Conservation (phyloP, 345 rosid genomes). For the Garcia nutans region DNA sequence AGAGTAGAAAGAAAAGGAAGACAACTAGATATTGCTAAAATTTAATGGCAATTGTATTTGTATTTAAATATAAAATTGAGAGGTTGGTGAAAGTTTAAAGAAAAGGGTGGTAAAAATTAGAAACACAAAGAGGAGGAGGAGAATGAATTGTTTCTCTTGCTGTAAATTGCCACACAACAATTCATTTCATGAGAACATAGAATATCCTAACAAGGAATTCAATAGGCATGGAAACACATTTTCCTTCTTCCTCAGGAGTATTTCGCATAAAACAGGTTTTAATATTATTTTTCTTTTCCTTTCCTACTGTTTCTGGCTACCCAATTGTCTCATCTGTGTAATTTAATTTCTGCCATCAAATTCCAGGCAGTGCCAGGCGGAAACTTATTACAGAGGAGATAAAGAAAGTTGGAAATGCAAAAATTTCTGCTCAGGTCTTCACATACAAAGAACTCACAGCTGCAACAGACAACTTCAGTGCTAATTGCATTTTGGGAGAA, state of each 20-base stretch:
- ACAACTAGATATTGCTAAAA: not conserved
- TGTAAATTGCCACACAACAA: not conserved
- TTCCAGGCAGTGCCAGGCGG: conserved; percentile 43
- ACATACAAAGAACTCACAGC: conserved; percentile 44
- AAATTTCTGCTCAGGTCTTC: conserved; percentile 36
- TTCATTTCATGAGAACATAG: not conserved
- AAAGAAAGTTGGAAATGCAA: conserved; percentile 41
- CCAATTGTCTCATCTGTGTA: too few relatives aligned
- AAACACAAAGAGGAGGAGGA: not conserved
- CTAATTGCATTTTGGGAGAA: conserved; percentile 50
- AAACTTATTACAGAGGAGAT: conserved; percentile 47
- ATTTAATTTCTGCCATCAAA: not conserved
- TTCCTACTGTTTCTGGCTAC: too few relatives aligned
- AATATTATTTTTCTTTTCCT: not conserved
- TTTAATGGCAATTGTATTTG: not conserved
- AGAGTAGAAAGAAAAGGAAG: not conserved
- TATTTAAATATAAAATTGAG: not conserved
- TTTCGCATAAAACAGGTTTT: conserved; percentile 3
- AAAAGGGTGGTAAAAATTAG: not conserved
- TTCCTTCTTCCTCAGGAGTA: conserved; percentile 8
- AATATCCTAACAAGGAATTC: not conserved
- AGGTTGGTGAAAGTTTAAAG: not conserved
- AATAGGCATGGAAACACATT: not conserved
- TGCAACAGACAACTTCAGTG: conserved; percentile 55
- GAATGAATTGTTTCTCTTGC: conserved; percentile 15